Base-by-base conservation (phyloP, 805 yeast genomes). In the Wickerhamiella parazyma region DNA sequence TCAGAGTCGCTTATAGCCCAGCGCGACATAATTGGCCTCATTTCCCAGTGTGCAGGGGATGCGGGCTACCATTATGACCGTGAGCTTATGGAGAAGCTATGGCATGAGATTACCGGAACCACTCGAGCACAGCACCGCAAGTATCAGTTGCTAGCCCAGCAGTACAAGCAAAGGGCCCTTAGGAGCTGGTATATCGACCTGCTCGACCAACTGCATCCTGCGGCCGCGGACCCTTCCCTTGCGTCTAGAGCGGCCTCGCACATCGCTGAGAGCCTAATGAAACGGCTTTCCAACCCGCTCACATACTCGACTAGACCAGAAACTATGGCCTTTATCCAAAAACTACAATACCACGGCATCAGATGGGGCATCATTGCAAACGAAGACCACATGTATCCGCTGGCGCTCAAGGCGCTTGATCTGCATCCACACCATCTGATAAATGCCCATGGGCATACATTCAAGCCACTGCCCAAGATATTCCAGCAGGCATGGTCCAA, bases 311-410 rank as follows among this genome's bases (percentile, higher is more conserved):
- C 54, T 1, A 50, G 55, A 1, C 38, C 29, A 3, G 48, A 42
- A 4, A 44, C 45, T 4, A 42, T 41, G 2, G 41, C 37, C 6
- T 45, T 55, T 17, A 28, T 55, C 2, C 36, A 22, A 7, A 33
- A 20, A 7, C 42, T 53, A 12, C 38, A 48, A 2, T 35, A 41
- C 1, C 36, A 39, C 12, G 47, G 37, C 0, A 49, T 56, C 14
- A 47, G 34, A 7, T 57, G 59, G 59, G 61, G 61, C 1, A 43
- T 57, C 12, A 42, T 57, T 10, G 54, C 60, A 11, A 57, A 57
- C 47, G 48, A 45, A 5, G 51, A 54, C 8, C 56, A 52, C 18
- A 36, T 48, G 26, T 51, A 52, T 31, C 51, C 40, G 8, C 42
- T 48, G 12, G 40, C 50, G 6, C 46, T 57, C 20, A 42, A 48